Evolutionary conservation across 2,329 filamentous ascomycete species (phyloP).

Genomic region (Aspergillus carbonarius): DNA sequence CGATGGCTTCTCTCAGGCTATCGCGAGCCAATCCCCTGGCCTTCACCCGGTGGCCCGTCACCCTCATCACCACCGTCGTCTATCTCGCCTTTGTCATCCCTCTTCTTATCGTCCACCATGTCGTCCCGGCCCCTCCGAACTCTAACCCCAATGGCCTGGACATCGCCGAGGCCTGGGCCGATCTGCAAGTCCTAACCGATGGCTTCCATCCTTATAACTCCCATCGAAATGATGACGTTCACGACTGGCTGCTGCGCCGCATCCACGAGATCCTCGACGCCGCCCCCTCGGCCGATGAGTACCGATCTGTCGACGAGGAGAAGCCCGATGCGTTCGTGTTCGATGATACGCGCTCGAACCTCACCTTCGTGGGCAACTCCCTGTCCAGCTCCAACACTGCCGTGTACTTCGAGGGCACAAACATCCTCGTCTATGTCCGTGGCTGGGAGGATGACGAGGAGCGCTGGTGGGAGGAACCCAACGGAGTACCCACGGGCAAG

Average conservation of each 20-base stretch:
- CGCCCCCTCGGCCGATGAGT: constrained; percentile 46
- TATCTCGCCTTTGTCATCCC: constrained; percentile 77
- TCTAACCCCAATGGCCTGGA: constrained; percentile 66
- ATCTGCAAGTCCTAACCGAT: constrained; percentile 72
- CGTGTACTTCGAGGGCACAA: constrained; percentile 89
- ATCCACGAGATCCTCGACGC: constrained; percentile 67
- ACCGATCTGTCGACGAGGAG: constrained; percentile 18
- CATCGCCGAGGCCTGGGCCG: constrained; percentile 80
- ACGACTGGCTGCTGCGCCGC: constrained; percentile 70
- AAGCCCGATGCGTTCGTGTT: constrained; percentile 60
- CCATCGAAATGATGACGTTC: constrained; percentile 75
- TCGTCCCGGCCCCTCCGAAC: constrained; percentile 66
- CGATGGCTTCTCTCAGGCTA: constrained; percentile 34
- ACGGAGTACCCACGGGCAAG: constrained; percentile 54
- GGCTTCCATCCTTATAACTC: constrained; percentile 89
- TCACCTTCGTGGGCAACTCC: constrained; percentile 62
- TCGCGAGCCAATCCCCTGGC: constrained; percentile 55
- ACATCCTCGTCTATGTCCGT: constrained; percentile 87
- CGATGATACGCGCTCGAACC: constrained; percentile 75
- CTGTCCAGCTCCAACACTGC: constrained; percentile 40
- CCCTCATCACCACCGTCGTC: constrained; percentile 70
- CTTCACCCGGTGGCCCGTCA: constrained; percentile 79
- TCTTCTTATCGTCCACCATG: constrained; percentile 71
- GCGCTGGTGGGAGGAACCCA: constrained; percentile 67
- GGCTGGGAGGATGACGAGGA: constrained; percentile 72